Base-by-base conservation (phyloP, 768 basidiomycete species). In the Leucocoprinus leucothites region DNA sequence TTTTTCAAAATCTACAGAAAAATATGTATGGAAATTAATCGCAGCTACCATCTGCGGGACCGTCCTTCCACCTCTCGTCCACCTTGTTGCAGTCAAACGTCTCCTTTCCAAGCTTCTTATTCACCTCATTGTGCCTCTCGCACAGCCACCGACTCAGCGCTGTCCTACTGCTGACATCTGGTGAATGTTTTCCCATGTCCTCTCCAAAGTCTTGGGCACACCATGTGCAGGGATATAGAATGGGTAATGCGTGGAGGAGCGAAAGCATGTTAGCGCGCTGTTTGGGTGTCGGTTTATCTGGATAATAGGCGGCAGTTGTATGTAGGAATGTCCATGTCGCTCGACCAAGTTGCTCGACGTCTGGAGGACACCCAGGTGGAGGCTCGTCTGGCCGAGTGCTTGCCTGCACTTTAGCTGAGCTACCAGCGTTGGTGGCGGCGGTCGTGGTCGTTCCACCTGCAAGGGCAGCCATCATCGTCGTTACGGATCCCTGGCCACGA, bases 271-370 rank as follows among this genome's bases (percentile, higher is more conserved):
- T 85, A 25, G 83, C 79, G 55, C 89, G 86, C 62, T 96, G 92
- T 5, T 74, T 72, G 1, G 84, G 76, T 0, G 86, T 82, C 0
- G 96, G 92, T 14, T 74, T 71, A n/a, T 87, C 83, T 24, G 96
- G 94, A 71, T 94, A 98, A 71, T 98, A 97, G 19, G 96, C 93
- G 0, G 94, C 95, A 4, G 96, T 88, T 8, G 94, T 87, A 65
- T 98, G 96, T 28, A 98, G 77, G 80, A 98, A 98, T 14, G 94
- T 88, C 96, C 96, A 98, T 1, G 96, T 96, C 43, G 95, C 89
- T 47, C 85, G 84, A 1, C 96, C 96, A 47, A 98, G 86, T 56
- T 84, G 78, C 65, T 94, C 92, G 43, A 87, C 86, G 69, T 98
- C 95, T 0, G 94, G 86, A 11, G 96, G 96, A 66, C 96, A 98